These are phyloP conservation scores for Didymella segeticola DNA, from an alignment of 2,329 filamentous ascomycete species.

Conservation along the genomic window DNA sequence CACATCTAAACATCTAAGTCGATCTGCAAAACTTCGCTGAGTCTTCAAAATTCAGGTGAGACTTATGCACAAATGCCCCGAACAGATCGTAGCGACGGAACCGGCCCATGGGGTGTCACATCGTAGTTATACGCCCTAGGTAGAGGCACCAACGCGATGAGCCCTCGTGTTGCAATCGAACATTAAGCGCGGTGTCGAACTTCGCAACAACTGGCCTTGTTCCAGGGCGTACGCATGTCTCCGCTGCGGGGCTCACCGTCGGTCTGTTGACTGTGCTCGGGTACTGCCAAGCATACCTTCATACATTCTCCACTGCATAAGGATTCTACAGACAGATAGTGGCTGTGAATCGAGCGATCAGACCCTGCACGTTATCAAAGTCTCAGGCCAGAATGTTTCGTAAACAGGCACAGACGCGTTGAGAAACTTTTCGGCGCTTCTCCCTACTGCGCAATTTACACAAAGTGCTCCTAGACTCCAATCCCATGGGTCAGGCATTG, in stretches of 20 bases:
- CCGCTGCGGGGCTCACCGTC: neutral
- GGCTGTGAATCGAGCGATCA: neutral
- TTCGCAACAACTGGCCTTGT: neutral
- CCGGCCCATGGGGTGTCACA: neutral
- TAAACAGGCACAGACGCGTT: neutral
- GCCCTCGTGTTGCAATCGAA: neutral
- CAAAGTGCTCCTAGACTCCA: neutral
- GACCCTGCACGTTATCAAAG: neutral
- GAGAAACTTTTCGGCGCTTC: too few relatives aligned
- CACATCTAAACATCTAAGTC: neutral
- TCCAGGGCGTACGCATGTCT: conserved; percentile 1
- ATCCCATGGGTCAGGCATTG: neutral
- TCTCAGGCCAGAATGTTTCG: neutral
- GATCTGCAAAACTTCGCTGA: neutral
- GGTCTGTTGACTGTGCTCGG: neutral
- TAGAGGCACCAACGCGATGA: neutral
- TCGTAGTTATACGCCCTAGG: neutral
- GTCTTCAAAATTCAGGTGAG: conserved; percentile 2
- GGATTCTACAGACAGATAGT: neutral
- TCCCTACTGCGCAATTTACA: neutral
- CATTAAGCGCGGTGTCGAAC: neutral
- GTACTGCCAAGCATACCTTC: neutral
- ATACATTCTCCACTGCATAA: neutral
- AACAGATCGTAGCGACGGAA: neutral
- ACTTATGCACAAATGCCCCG: neutral